Percentiles rank a stretch among this genome's conserved stretches.
phyloP scores from a whole-genome alignment of 2,329 filamentous ascomycete genomes.

The Cucurbitaria berberidis region DNA sequence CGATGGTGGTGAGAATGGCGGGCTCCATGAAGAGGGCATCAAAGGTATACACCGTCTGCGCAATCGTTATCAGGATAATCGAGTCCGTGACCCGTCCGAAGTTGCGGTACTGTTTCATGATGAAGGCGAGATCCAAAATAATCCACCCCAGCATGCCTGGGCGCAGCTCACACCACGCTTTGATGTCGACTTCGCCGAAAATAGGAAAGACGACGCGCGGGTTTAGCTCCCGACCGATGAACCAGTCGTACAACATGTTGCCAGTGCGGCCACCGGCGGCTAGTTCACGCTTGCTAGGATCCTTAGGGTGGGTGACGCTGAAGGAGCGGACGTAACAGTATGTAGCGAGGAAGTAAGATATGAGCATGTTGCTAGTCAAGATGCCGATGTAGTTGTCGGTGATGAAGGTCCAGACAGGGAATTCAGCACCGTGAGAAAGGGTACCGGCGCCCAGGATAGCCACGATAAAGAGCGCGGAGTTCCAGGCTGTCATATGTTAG shows the following conservation, averaged over 20 bases:
- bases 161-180: slow-evolving; percentile 87
- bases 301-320: slow-evolving; percentile 72
- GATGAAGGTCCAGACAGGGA: slow-evolving; percentile 90
- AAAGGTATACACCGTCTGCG: slow-evolving; percentile 82
- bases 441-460: slow-evolving; percentile 77
- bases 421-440: slow-evolving; percentile 76
- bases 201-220: slow-evolving; percentile 80
- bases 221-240: slow-evolving; percentile 94
- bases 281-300: slow-evolving; percentile 75
- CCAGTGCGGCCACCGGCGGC: slow-evolving; percentile 82
- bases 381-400: slow-evolving; percentile 89
- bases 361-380: slow-evolving; percentile 79
- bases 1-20: slow-evolving; percentile 90
- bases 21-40: slow-evolving; percentile 88
- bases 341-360: slow-evolving; percentile 73
- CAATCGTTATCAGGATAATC: slow-evolving; percentile 76
- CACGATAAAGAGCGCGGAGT: slow-evolving; percentile 75
- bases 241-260: slow-evolving; percentile 93
- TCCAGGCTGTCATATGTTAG: slow-evolving; percentile 64
- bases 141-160: slow-evolving; percentile 91
- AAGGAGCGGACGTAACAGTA: slow-evolving; percentile 87
- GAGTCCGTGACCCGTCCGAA: slow-evolving; percentile 86
- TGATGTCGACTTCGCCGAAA: slow-evolving; percentile 87
- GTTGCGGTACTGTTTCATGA: slow-evolving; percentile 85
- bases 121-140: slow-evolving; percentile 81